phyloP scores from a whole-genome alignment of 2,329 filamentous ascomycete species.

The Xylariomycetidae sp. region DNA sequence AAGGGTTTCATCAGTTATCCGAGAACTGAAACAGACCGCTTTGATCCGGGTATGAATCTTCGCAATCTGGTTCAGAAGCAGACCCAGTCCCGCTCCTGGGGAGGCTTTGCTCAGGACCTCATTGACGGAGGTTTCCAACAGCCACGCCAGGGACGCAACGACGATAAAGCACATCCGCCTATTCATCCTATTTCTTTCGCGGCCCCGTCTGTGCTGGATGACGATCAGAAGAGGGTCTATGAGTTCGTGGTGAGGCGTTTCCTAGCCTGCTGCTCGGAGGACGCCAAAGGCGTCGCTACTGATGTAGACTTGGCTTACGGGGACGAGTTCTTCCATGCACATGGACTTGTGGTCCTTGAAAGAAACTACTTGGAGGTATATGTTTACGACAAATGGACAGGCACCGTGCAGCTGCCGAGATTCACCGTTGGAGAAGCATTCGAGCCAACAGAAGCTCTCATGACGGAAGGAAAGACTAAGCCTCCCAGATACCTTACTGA shows the following conservation, averaged over 20 bases:
- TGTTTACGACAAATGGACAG: conserved; percentile 93
- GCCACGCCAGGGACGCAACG: conserved; percentile 77
- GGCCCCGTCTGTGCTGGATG: conserved; percentile 50
- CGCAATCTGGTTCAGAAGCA: conserved; percentile 78
- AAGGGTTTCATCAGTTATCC: conserved; percentile 97
- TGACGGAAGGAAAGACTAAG: conserved; percentile 85
- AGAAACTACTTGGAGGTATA: conserved; percentile 95
- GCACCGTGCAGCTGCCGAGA: conserved; percentile 71
- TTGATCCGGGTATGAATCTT: conserved; percentile 84
- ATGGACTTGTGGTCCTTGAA: conserved; percentile 78
- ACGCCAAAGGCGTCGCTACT: conserved; percentile 80
- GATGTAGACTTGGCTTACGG: conserved; percentile 83
- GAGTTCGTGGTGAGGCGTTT: conserved; percentile 91
- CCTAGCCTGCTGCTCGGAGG: conserved; percentile 90
- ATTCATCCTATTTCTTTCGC: conserved; percentile 94
- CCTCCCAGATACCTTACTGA: conserved; percentile 86
- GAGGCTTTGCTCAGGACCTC: conserved; percentile 69
- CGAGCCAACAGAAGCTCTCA: conserved; percentile 79
- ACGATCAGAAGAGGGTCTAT: conserved; percentile 66
- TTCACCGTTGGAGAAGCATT: conserved; percentile 78
- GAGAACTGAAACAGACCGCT: conserved; percentile 93
- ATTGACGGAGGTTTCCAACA: conserved; percentile 71
- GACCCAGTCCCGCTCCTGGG: conserved; percentile 70
- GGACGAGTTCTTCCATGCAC: conserved; percentile 72
- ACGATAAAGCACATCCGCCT: conserved; percentile 95